These are phyloP conservation scores for Russula brevipes DNA, from an alignment of 768 basidiomycete genomes.

Conservation along the genomic window DNA sequence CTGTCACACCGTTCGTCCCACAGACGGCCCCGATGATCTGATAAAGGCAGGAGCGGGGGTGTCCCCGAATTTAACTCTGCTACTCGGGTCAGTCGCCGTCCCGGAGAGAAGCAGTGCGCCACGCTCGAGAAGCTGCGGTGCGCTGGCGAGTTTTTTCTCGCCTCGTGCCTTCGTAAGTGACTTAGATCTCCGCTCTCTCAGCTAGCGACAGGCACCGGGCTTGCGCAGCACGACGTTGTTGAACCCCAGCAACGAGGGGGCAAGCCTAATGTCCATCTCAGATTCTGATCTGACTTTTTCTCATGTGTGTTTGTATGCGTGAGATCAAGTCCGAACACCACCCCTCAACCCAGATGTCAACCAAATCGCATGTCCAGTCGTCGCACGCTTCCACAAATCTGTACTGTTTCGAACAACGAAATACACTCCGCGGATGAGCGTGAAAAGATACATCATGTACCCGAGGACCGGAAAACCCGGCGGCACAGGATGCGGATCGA, in stretches of 20 bases:
- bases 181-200: conserved; percentile 17
- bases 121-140: too few species aligned
- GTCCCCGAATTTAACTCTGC: not conserved
- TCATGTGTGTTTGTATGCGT: not conserved
- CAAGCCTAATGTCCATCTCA: not conserved
- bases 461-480: not conserved
- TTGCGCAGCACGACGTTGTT: not conserved
- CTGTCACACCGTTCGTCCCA: too few species aligned
- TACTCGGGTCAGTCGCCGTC: not conserved
- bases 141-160: not conserved
- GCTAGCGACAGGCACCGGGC: conserved; percentile 7
- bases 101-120: not conserved
- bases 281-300: conserved; percentile 9
- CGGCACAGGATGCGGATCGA: not conserved
- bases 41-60: too few species aligned
- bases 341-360: too few species aligned
- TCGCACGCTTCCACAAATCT: not conserved
- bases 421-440: not conserved
- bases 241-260: not conserved
- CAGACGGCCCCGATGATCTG: too few species aligned
- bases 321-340: not conserved
- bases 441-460: not conserved
- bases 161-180: not conserved
- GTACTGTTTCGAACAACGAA: not conserved
- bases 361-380: too few species aligned